Percentiles rank a stretch among this genome's conserved stretches.
Evolutionary conservation across 2,329 filamentous ascomycete genomes (phyloP).

Genomic region (Alternaria viburni): DNA sequence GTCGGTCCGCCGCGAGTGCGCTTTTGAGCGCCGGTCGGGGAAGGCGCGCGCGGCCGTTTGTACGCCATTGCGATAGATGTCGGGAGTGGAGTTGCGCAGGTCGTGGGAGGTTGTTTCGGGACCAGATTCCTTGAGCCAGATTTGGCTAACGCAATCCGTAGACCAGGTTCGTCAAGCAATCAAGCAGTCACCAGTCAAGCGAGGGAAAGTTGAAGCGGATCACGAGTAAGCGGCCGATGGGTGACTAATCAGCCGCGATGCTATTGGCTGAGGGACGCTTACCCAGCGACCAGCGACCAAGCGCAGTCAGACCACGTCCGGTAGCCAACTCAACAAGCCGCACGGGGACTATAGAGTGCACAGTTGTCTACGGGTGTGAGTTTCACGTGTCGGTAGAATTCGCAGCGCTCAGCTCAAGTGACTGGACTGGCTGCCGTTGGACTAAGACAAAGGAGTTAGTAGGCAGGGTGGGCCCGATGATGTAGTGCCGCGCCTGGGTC

Average conservation of each 20-base stretch:
- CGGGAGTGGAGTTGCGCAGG: neutral
- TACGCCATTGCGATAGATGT: conserved; percentile 34
- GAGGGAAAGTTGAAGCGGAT: conserved; percentile 2
- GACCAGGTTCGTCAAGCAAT: neutral
- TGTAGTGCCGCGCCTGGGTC: conserved; percentile 15
- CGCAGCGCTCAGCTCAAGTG: neutral
- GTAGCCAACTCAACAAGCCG: neutral
- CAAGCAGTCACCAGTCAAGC: neutral
- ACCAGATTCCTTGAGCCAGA: neutral
- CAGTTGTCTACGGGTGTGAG: neutral
- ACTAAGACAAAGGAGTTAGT: conserved; percentile 5
- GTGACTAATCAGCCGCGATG: conserved; percentile 7
- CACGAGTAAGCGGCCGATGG: neutral
- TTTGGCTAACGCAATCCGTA: neutral
- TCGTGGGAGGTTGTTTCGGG: neutral
- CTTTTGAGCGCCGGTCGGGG: conserved; percentile 66
- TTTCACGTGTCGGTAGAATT: neutral
- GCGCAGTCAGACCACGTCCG: neutral
- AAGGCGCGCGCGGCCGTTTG: conserved; percentile 40
- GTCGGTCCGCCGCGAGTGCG: conserved; percentile 64
- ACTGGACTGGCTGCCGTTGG: conserved; percentile 2
- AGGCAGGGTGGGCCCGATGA: conserved; percentile 19
- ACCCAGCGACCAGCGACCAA: neutral
- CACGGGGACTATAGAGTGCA: neutral
- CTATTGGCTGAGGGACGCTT: neutral